Conservation (phyloP, 176 grass and related monocot genomes). For the Pontederia crassipes region DNA sequence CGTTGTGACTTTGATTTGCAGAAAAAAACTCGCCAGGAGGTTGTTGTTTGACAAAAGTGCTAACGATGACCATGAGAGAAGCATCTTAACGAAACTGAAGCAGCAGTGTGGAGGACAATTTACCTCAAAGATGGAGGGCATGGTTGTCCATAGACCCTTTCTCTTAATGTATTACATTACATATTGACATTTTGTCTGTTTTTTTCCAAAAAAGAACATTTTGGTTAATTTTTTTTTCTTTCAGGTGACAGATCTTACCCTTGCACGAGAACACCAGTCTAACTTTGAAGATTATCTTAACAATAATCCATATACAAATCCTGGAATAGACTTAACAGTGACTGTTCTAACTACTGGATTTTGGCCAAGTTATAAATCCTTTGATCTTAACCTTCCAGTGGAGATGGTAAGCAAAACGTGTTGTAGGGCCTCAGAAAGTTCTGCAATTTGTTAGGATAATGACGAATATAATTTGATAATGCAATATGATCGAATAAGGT, state of each 20-base stretch:
- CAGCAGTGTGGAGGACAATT: slow-evolving; percentile 95
- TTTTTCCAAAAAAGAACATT: neutral
- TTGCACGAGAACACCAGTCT: slow-evolving; percentile 68
- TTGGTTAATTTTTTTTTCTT: slow-evolving; percentile 2
- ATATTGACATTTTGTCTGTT: neutral
- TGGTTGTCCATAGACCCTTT: slow-evolving; percentile 24
- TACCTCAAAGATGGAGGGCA: slow-evolving; percentile 98
- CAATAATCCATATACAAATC: slow-evolving; percentile 33
- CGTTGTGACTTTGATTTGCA: slow-evolving; percentile 24
- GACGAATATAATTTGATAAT: neutral
- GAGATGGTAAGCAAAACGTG: slow-evolving; percentile 58
- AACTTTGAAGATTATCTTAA: slow-evolving; percentile 70
- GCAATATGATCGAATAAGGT: neutral
- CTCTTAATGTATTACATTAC: slow-evolving; percentile 1
- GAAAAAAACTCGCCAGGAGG: slow-evolving; percentile 97
- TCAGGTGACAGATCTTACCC: slow-evolving; percentile 66
- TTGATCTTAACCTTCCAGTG: slow-evolving; percentile 82
- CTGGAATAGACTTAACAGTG: slow-evolving; percentile 78
- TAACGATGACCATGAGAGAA: slow-evolving; percentile 97
- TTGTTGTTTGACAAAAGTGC: slow-evolving; percentile 97
- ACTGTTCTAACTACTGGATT: slow-evolving; percentile 94
- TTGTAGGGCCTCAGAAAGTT: neutral
- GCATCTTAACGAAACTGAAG: slow-evolving; percentile 97
- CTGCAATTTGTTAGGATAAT: neutral
- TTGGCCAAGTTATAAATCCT: slow-evolving; percentile 92